A percentile compares a stretch with the other conserved stretches of the same genome.
These are phyloP conservation scores for Candida yuanshanica DNA, from an alignment of 805 yeast genomes.

Conservation along the genomic window DNA sequence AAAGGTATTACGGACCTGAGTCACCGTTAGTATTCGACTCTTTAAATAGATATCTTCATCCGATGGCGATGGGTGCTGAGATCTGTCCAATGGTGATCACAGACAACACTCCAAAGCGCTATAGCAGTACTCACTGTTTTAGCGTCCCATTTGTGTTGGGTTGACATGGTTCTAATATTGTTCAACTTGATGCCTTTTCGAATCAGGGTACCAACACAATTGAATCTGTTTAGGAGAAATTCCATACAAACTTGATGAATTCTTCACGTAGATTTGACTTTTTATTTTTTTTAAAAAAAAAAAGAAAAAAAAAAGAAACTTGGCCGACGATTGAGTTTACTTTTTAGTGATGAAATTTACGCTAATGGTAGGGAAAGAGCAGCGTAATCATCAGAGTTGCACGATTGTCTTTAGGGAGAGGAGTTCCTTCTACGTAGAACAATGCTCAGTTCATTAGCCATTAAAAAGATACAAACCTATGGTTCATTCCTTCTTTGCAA, in stretches of 20 bases:
- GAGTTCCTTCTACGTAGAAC: no score
- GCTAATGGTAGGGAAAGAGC: no score
- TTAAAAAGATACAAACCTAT: no score
- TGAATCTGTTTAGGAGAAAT: conserved; percentile 8
- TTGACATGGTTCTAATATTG: conserved; percentile 18
- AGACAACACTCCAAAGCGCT: neutral
- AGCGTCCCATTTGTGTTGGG: conserved; percentile 28
- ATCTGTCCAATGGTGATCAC: neutral
- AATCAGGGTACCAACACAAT: neutral
- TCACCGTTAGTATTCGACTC: neutral
- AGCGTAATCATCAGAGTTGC: no score
- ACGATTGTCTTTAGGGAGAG: no score
- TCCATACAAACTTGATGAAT: neutral
- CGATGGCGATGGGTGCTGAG: neutral
- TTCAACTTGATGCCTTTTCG: neutral
- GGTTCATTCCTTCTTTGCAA: conserved; percentile 17
- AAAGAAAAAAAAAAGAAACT: conserved; percentile 2
- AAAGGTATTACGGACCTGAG: conserved; percentile 73
- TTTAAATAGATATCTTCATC: neutral
- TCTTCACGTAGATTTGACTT: neutral
- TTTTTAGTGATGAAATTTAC: conserved; percentile 13
- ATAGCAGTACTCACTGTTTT: conserved; percentile 17
- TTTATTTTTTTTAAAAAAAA: neutral
- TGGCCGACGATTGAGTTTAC: neutral
- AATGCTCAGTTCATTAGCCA: no score